Base-by-base conservation (phyloP, 192 early-diverging fungal genomes). In the Gamsiella multidivaricata region DNA sequence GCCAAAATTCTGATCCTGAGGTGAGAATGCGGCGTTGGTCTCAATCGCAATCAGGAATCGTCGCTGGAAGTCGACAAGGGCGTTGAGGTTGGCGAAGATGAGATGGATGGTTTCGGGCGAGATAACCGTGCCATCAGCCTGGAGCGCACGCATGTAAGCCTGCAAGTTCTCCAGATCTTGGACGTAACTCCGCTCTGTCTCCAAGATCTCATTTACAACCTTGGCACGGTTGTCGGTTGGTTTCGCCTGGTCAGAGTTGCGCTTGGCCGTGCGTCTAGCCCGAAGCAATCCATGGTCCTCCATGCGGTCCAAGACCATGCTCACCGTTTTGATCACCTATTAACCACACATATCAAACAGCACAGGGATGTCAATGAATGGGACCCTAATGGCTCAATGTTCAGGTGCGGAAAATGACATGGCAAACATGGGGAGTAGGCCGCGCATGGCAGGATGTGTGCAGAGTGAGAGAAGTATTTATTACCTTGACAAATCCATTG, bases 41-140 rank as follows among this genome's bases (percentile, higher is more conserved):
- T 99, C 97, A 73, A 99, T 80, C 36, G 88, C 88, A 49, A 98
- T 89, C 69, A 99, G 82, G 68, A 99, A 98, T 41, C 96, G 88
- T 22, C 96, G 90, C 82, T 98, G 96, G 54, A 98, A 98, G 68
- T 99, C 97, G 22, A 98, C 88, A n/a, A 99, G 83, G 51, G 91
- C 89, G 79, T 93, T 92, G 47, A 99, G 85, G 79, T 99, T 98
- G 46, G 91, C 92, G 82, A 99, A 99, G 56, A 99, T 88, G 51
- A 88, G 86, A 47, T 91, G 87, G 47, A 93, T 83, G 17, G 86
- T 91, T 57, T 96, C 95, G 47, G 91, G 90, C 22, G 89, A 86
- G 52, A 74, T 78, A 8, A 97, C 78, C 36, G 94, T 88, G 54
- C 93, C 90, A 56, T 87, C 86, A 37, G 83, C 81, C 57, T 88